These are phyloP conservation scores for Pseudonitzschia multistriata DNA, from an alignment of 108 stramenopile species.

Conservation along the genomic window DNA sequence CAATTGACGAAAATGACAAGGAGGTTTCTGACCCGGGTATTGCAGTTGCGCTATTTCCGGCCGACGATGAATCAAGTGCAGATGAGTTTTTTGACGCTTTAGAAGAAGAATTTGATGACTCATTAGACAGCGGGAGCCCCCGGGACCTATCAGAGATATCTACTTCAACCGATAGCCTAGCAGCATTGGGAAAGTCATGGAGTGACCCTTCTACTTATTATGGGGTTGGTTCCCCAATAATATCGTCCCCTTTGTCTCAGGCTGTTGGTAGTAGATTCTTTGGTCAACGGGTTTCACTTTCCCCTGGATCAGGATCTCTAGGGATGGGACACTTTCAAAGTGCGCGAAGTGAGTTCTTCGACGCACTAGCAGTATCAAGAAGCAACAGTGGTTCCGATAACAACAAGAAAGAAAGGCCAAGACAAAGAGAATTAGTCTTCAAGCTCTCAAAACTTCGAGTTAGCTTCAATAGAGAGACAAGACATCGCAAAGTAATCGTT, in stretches of 20 bases:
- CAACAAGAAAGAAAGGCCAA: constrained; percentile 12
- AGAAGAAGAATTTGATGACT: constrained; percentile 41
- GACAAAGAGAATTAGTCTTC: constrained; percentile 43
- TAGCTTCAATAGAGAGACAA: constrained; percentile 68
- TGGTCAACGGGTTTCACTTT: not conserved
- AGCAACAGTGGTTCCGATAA: not conserved
- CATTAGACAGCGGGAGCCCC: constrained; percentile 5
- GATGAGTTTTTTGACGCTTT: constrained; percentile 68
- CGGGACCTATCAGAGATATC: constrained; percentile 29
- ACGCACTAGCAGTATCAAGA: not conserved
- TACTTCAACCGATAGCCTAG: constrained; percentile 22
- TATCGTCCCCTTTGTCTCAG: constrained; percentile 3
- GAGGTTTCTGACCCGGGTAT: constrained; percentile 1
- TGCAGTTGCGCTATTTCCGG: not conserved
- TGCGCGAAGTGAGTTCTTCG: not conserved
- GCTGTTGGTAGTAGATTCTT: not conserved
- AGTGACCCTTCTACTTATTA: not conserved
- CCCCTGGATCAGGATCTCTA: constrained; percentile 11
- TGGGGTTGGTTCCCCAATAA: constrained; percentile 1
- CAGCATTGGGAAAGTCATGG: not conserved
- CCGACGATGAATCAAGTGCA: constrained; percentile 11
- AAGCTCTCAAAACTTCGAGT: constrained; percentile 56
- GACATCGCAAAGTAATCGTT: constrained; percentile 54
- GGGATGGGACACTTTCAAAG: constrained; percentile 9
- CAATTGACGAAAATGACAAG: not conserved